Conservation (phyloP, 2,329 filamentous ascomycete genomes). For the Exophiala sp. region DNA sequence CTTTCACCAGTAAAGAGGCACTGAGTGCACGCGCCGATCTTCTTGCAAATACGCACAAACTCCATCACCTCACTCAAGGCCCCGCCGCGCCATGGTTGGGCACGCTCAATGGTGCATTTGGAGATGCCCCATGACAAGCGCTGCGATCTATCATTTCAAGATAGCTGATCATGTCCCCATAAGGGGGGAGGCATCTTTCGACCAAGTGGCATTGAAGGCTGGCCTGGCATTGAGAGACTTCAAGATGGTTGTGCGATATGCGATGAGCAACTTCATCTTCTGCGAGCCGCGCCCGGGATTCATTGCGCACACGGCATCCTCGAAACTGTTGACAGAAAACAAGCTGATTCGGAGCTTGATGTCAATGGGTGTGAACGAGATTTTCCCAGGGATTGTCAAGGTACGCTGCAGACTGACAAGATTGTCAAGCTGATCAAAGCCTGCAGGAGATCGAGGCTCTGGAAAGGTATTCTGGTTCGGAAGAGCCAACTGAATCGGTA, state of each 20-base stretch:
- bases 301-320: constrained; percentile 8
- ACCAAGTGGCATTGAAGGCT: neutral
- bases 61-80: too few relatives aligned
- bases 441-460: constrained; percentile 18
- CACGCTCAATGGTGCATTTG: neutral
- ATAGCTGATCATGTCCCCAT: constrained; percentile 3
- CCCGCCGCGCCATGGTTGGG: too few relatives aligned
- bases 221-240: constrained; percentile 1
- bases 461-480: constrained; percentile 10
- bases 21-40: too few relatives aligned
- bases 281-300: constrained; percentile 28
- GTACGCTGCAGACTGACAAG: too few relatives aligned
- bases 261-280: constrained; percentile 33
- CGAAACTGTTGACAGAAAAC: constrained; percentile 10
- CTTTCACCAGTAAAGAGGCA: too few relatives aligned
- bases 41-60: too few relatives aligned
- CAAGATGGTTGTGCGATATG: constrained; percentile 27
- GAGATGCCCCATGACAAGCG: neutral
- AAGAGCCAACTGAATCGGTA: constrained; percentile 10
- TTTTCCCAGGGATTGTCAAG: too few relatives aligned
- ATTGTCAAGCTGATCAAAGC: neutral
- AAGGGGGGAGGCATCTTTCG: neutral
- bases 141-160: neutral
- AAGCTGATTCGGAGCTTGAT: constrained; percentile 5
- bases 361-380: constrained; percentile 1